Base-by-base conservation (phyloP, 2,329 filamentous ascomycete species). In the Penicillium palitans region DNA sequence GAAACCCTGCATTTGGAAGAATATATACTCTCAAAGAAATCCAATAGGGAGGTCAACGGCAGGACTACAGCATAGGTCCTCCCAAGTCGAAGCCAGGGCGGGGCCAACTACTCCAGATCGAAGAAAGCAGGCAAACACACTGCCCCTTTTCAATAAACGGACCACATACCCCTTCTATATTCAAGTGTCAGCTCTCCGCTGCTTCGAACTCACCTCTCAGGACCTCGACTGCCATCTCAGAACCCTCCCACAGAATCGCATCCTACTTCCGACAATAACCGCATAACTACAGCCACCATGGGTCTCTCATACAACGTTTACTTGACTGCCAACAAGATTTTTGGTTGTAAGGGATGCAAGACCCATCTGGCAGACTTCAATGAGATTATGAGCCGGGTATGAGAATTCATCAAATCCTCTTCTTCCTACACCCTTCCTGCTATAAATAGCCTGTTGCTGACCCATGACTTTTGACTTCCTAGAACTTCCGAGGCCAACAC, bases 401-500 rank as follows among this genome's bases (percentile, higher is more conserved):
- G 42, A 35, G 7, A 19, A 47, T 46, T 29, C 29, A 12, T 13
- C 15, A 6, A 24, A 19, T 37, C 21, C 39, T 24, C 17, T 21
- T 42, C 8, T 31, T 8, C 37, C n/a, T 31, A 13, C n/a, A 7
- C 17, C 17, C 19, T 4, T 31, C 19, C 21, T 45, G 9, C 27
- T n/a, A n/a, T 31, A 40, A 52, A 35, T 33, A 12, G 17, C 13
- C 19, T 49, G 55, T 45, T 41, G 35, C 64, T 65, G 25, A 64
- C 57, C 25, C 40, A 48, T 54, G 40, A 58, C 33, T 55, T 48
- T 59, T 8, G 31, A 24, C 52, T 8, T 31, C 17, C 24, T 75
- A 98, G 92, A 97, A 96, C 80, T 99, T 99, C 81, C 91, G 95
- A 62, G 95, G 95, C 70, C 93, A 98, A 76, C 93, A 98, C 76